Evolutionary conservation across 1,284 basidiomycete species (phyloP), one percentile per base, ranked within the genome.

Genomic region (Macrocystidia cucumis): DNA sequence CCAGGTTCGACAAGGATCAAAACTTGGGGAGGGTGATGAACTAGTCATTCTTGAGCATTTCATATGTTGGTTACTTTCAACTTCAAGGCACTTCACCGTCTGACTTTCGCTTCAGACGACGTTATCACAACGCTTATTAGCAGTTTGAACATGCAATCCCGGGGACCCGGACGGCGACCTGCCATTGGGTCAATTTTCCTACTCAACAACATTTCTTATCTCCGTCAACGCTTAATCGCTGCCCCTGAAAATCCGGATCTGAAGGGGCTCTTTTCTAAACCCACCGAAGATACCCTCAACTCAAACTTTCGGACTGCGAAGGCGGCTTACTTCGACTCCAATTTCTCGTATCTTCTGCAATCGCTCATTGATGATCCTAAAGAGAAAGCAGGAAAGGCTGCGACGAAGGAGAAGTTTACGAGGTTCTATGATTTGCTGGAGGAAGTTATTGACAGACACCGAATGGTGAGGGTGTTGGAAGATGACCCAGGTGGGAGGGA

Each of bases 321-420:
- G 55, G 82, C 84, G 6, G 78, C 67, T 2, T 89, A 89, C 56
- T 86, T 87, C 42, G 83, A 88, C 40, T 67, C 79, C 13, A 88
- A 86, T 55, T 85, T 83, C 54, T 75, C 78, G 3, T 78, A 81
- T 5, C 60, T 89, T 27, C 73, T 88, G 62, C 78, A 82, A 46
- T 60, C 74, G 3, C 62, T 89, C 35, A 69, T 70, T 18, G 84
- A 88, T 35, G 79, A 82, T 45, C 62, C 72, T 12, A 74, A 72
- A 41, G 78, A 77, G 39, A 75, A 74, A 44, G 52, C 56, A 2
- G 67, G 65, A 4, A 78, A 74, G 52, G 66, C 69, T 2, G 74
- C 71, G 5, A 73, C 73, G 22, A 88, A 89, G 59, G 86, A 88
- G 58, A 84, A 79, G 56, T 83, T 85, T 51, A 84, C 74, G 24